Base-by-base conservation (phyloP, 2,329 filamentous ascomycete genomes). In the Thielaviopsis musarum region DNA sequence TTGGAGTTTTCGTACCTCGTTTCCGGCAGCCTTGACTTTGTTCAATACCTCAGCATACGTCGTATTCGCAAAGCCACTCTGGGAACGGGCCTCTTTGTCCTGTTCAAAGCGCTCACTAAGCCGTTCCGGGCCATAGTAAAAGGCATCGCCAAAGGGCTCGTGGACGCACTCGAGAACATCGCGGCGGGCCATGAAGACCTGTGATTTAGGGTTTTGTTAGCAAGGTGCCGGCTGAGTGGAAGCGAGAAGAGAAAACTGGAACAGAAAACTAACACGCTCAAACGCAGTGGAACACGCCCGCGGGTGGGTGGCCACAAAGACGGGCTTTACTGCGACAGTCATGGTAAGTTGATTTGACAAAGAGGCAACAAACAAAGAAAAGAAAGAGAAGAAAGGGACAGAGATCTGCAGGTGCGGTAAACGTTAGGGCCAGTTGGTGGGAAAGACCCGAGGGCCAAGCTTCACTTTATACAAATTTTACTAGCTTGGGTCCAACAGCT, bases 261-360 rank as follows among this genome's bases (percentile, higher is more conserved):
- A 34, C 55, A 30, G 62, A 62, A 28, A 30, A 51, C 78, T 68
- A 77, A 94, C 91, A 72, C 91, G 80, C 77, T 98, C 93, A 74
- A 97, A 98, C 30, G 93, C 93, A 55, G 93, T 97, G 60, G 91
- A 96, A 76, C 91, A 96, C 64, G 91, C 89, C 72, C 93, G 80
- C 41, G 93, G 93, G 73, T 97, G 91, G 66, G 93, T 97, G 61
- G 85, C 89, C 67, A 93, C 84, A 70, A 97, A 97, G 70, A 97
- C 88, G 48, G 93, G 70, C 74, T 78, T 70, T 59, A 67, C 66
- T 65, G 85, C 83, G 86, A 90, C 91, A 65, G 64, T 65, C 64
- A 62, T 63, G 61, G 55, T 62, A 61, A 45, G 53, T 56, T 57
- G 55, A 41, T 52, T 26, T 13, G 30, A 3, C 24, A 24, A 22